phyloP scores from a whole-genome alignment of 163 green algal genomes.

The Trebouxiophyceae sp. region DNA sequence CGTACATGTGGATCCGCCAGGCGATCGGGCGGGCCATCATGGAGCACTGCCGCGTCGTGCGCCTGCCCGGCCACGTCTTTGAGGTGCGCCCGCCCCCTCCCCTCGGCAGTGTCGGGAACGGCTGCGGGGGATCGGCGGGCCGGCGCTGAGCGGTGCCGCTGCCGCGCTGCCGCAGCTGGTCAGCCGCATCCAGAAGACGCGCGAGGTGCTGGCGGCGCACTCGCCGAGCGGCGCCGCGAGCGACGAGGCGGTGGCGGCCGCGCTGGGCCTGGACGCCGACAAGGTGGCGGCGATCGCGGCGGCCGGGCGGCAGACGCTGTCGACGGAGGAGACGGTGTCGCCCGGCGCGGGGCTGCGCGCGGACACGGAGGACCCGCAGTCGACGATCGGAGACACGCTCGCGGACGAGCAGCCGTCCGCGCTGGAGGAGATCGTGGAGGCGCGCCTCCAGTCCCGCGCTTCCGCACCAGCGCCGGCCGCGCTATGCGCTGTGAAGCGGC shows the following conservation, averaged over 20 bases:
- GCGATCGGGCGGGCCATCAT: slow-evolving; percentile 37
- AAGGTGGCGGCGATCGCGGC: slow-evolving; percentile 14
- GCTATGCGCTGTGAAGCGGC: neutral
- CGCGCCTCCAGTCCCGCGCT: neutral
- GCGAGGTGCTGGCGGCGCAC: slow-evolving; percentile 23
- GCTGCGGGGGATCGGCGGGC: too few relatives aligned
- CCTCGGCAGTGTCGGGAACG: too few relatives aligned
- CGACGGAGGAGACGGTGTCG: neutral
- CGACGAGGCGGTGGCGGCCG: slow-evolving; percentile 38
- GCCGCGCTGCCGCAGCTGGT: slow-evolving; percentile 39
- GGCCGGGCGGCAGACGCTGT: neutral
- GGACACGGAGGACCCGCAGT: slow-evolving; percentile 1
- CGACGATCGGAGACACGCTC: neutral
- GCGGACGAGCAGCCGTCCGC: too few relatives aligned
- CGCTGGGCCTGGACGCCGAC: slow-evolving; percentile 25
- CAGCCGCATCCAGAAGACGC: slow-evolving; percentile 20
- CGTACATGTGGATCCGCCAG: slow-evolving; percentile 98
- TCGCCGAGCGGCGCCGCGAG: slow-evolving; percentile 5
- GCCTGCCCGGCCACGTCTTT: slow-evolving; percentile 65
- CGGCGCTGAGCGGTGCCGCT: too few relatives aligned
- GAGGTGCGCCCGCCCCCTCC: too few relatives aligned
- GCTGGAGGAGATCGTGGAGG: neutral
- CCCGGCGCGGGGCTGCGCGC: neutral
- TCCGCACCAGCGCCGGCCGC: too few relatives aligned
- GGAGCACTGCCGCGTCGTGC: slow-evolving; percentile 57